phyloP scores from a whole-genome alignment of 2,329 filamentous ascomycete genomes.

The Fusarium equiseti region DNA sequence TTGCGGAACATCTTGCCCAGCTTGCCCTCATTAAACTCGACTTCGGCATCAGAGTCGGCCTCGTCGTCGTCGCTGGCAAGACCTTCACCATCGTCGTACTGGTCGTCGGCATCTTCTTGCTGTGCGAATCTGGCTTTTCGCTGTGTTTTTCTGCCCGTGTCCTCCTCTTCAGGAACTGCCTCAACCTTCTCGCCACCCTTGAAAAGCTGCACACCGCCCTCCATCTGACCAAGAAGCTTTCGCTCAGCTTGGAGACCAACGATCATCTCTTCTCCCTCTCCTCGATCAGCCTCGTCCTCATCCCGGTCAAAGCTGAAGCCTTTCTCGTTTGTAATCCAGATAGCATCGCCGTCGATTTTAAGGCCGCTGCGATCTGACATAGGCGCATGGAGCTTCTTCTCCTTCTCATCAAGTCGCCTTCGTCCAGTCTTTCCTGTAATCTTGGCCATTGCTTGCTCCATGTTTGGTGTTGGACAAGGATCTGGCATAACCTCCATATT shows the following conservation, averaged over 20 bases:
- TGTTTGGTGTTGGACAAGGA: slow-evolving; percentile 92
- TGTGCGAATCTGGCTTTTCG: slow-evolving; percentile 69
- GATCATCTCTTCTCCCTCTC: slow-evolving; percentile 96
- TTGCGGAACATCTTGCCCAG: slow-evolving; percentile 72
- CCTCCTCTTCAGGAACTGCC: slow-evolving; percentile 63
- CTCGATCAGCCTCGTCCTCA: slow-evolving; percentile 77
- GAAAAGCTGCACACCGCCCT: slow-evolving; percentile 88
- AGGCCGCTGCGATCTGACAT: slow-evolving; percentile 98
- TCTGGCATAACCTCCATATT: slow-evolving; percentile 90
- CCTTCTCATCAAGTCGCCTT: slow-evolving; percentile 90
- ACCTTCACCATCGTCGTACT: slow-evolving; percentile 65
- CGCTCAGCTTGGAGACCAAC: slow-evolving; percentile 88
- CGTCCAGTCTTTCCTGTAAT: slow-evolving; percentile 84
- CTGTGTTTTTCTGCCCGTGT: slow-evolving; percentile 71
- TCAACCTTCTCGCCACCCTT: slow-evolving; percentile 78
- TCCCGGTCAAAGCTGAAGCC: slow-evolving; percentile 80
- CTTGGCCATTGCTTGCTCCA: slow-evolving; percentile 89
- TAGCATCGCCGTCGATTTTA: slow-evolving; percentile 95
- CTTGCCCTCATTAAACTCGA: slow-evolving; percentile 70
- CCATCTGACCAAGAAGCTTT: slow-evolving; percentile 82
- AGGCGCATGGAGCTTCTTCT: slow-evolving; percentile 94
- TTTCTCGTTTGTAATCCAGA: slow-evolving; percentile 83
- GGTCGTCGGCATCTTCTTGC: slow-evolving; percentile 69
- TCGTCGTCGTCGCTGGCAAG: slow-evolving; percentile 67
- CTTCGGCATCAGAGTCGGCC: slow-evolving; percentile 64